A percentile compares a stretch with the other conserved stretches of the same genome.
phyloP scores from a whole-genome alignment of 148 eudicot species.

The Rhododendron ferrugineum region DNA sequence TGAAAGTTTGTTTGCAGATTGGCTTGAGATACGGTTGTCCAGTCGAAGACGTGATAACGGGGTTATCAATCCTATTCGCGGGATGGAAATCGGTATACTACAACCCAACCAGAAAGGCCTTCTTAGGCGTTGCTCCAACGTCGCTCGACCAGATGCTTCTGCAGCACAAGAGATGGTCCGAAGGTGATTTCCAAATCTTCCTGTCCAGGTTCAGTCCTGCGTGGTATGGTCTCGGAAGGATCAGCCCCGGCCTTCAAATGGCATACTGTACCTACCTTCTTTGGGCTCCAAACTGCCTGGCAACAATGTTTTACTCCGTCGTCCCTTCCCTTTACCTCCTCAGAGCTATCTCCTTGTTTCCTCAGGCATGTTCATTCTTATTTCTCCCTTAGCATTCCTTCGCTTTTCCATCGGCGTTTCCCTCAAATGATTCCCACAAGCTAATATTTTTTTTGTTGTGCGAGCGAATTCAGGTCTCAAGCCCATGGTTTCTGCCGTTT shows the following conservation, averaged over 20 bases:
- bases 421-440: not conserved
- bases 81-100: slow-evolving; percentile 76
- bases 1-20: slow-evolving; percentile 31
- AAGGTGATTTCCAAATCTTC: slow-evolving; percentile 65
- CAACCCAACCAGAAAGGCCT: slow-evolving; percentile 45
- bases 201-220: slow-evolving; percentile 61
- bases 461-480: slow-evolving; percentile 41
- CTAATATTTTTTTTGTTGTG: not conserved
- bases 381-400: not conserved
- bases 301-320: slow-evolving; percentile 44
- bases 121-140: slow-evolving; percentile 63
- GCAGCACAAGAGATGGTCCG: slow-evolving; percentile 92
- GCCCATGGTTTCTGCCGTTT: slow-evolving; percentile 63
- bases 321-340: slow-evolving; percentile 72
- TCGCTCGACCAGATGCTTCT: slow-evolving; percentile 51
- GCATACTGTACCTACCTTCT: slow-evolving; percentile 41
- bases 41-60: slow-evolving; percentile 79
- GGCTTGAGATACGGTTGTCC: slow-evolving; percentile 81
- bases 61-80: slow-evolving; percentile 59
- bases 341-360: slow-evolving; percentile 50
- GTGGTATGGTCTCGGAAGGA: slow-evolving; percentile 47
- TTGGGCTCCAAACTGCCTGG: slow-evolving; percentile 58
- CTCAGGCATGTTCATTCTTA: slow-evolving; percentile 43
- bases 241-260: slow-evolving; percentile 39
- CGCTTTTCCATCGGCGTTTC: not conserved